Percentiles rank a stretch among this genome's conserved stretches.
These are phyloP conservation scores for Pueraria montana DNA, from an alignment of 306 rosid species.

Conservation along the genomic window DNA sequence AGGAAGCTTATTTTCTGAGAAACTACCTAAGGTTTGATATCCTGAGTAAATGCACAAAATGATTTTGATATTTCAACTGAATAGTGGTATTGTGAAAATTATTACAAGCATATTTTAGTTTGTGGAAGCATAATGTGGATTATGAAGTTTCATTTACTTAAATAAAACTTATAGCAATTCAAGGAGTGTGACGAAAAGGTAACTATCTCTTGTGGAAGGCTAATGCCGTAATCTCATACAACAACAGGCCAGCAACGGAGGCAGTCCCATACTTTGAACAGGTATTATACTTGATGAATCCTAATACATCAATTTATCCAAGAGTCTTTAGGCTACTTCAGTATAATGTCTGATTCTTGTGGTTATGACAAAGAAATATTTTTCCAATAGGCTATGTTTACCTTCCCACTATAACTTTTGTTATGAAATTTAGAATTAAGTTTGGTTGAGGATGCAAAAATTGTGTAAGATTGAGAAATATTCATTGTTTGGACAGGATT, in stretches of 20 bases:
- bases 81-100: not conserved
- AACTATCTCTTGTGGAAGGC: conserved; percentile 79
- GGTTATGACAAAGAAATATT: conserved; percentile 1
- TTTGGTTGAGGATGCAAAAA: conserved; percentile 14
- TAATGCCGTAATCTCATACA: conserved; percentile 88
- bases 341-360: conserved; percentile 11
- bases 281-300: conserved; percentile 58
- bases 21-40: conserved; percentile 61
- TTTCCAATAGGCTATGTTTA: not conserved
- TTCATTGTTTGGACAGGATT: conserved; percentile 7
- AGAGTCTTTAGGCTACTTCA: conserved; percentile 11
- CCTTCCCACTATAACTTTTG: conserved; percentile 9
- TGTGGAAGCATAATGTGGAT: conserved; percentile 40
- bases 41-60: not conserved
- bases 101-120: conserved; percentile 5
- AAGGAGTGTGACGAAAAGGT: conserved; percentile 56
- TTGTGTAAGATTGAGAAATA: conserved; percentile 27
- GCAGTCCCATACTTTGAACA: conserved; percentile 99
- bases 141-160: conserved; percentile 47
- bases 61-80: conserved; percentile 11
- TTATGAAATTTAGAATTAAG: conserved; percentile 5
- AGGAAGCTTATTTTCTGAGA: conserved; percentile 65
- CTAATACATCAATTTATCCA: conserved; percentile 5
- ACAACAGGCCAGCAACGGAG: conserved; percentile 94
- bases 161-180: conserved; percentile 48